Evolutionary conservation across 345 rosid genomes (phyloP), one percentile per base, ranked within the genome.

Genomic region (Acer campestre): DNA sequence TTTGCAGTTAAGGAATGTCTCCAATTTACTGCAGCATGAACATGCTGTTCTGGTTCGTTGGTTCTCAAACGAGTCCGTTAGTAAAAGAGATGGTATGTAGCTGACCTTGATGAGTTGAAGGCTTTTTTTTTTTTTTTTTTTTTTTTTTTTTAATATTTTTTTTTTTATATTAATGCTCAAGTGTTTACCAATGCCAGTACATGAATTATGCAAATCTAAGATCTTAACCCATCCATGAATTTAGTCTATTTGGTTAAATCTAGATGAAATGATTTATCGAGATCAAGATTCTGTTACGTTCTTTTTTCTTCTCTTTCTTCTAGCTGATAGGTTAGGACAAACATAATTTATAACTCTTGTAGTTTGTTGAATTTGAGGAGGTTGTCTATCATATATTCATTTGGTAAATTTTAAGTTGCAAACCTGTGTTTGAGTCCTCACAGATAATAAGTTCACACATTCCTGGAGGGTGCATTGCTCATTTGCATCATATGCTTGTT

Each of bases 1-100:
- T 78, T 71, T 49, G 68, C 94, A 94, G 98, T 66, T 94, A 80
- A 82, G 86, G 82, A 84, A 82, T 84, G 90, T 83, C 78, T 75
- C 94, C 2, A 76, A 75, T 42, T 69, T 90, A 64, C 80, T 89
- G 68, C 79, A 85, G 74, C 88, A 83, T 53, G 91, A 91, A 65
- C 89, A 73, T 81, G 88, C 86, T 7, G 38, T 80, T 74, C 82
- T 84, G 77, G 85, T 80, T 61, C 89, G 92, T 6, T 89, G 92
- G 83, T 87, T 89, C 80, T 86, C 98, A 70, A 83, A 88, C 55
- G 85, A 74, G 64, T 68, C 82, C 64, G 67, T 75, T 79, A 25
- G 67, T 82, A 91, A 76, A 83, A 79, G 81, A 48, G 82, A 85
- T 83, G 96, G 98, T 94, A 83, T 53, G 71, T 53, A 42, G 55